Percentiles rank a stretch among this genome's conserved stretches.
Evolutionary conservation across 2,329 filamentous ascomycete species (phyloP).

Genomic region (Phyllosticta citribraziliensis): DNA sequence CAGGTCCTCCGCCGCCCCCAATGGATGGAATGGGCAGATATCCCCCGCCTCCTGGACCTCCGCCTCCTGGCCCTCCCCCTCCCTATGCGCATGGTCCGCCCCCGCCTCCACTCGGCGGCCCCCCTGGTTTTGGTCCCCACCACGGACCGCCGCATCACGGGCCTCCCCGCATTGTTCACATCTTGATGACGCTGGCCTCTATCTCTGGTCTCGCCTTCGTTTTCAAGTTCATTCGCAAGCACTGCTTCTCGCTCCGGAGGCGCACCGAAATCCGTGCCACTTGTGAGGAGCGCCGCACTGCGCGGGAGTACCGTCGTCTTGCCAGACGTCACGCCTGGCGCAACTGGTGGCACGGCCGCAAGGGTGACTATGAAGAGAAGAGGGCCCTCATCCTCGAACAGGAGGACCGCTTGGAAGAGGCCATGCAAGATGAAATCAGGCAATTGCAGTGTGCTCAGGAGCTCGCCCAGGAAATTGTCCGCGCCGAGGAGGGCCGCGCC

Average conservation of each 20-base stretch:
- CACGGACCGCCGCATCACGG: constrained; percentile 1
- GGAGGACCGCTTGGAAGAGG: constrained; percentile 29
- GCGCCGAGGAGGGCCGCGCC: constrained; percentile 27
- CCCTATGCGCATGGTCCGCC: constrained; percentile 7
- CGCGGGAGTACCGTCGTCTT: constrained; percentile 42
- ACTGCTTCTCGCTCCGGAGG: constrained; percentile 38
- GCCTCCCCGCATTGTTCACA: constrained; percentile 17
- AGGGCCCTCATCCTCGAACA: constrained; percentile 37
- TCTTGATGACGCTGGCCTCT: constrained; percentile 34
- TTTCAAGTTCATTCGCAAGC: constrained; percentile 35
- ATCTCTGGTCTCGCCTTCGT: constrained; percentile 37
- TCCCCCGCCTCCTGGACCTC: constrained; percentile 2
- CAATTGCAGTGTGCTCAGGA: constrained; percentile 43
- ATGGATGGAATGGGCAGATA: not conserved
- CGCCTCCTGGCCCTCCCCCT: constrained; percentile 12
- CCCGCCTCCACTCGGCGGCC: constrained; percentile 5
- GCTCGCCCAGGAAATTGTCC: constrained; percentile 41
- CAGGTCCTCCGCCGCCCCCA: not conserved
- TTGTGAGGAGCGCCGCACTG: constrained; percentile 44
- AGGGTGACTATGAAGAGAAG: constrained; percentile 42
- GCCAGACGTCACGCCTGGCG: constrained; percentile 42
- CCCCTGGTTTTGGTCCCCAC: constrained; percentile 4
- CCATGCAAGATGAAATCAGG: constrained; percentile 36
- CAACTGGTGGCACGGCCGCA: constrained; percentile 38
- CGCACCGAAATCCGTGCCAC: constrained; percentile 40